phyloP scores from a whole-genome alignment of 306 rosid species.

The Adenanthera pavonina region DNA sequence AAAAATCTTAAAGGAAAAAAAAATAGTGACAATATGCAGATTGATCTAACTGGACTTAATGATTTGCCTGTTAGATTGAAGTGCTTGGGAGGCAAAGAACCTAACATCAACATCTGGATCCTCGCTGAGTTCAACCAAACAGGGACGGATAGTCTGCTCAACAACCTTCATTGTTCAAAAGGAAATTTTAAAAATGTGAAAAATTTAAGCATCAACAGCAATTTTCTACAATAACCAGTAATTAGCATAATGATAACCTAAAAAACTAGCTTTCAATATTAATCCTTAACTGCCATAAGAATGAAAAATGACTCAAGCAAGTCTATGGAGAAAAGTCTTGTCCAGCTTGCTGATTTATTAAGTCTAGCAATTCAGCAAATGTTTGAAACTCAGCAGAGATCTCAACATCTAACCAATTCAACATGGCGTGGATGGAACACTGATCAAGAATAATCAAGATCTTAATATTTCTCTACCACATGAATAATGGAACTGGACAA shows the following conservation, averaged over 20 bases:
- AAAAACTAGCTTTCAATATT: constrained; percentile 19
- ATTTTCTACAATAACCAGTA: not conserved
- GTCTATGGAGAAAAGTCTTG: not conserved
- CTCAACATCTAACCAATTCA: constrained; percentile 14
- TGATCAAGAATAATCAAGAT: constrained; percentile 11
- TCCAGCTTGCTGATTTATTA: not conserved
- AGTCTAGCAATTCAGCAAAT: constrained; percentile 1
- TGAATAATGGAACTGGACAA: not conserved
- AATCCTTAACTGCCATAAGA: not conserved
- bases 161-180: constrained; percentile 71
- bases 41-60: constrained; percentile 82
- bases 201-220: constrained; percentile 10
- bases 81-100: constrained; percentile 92
- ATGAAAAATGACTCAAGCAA: not conserved
- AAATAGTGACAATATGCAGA: constrained; percentile 29
- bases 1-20: not conserved
- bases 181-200: constrained; percentile 15
- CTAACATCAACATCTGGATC: constrained; percentile 99
- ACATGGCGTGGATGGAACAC: constrained; percentile 13
- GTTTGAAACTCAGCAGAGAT: constrained; percentile 13
- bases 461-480: constrained; percentile 3
- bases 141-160: constrained; percentile 84
- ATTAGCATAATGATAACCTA: not conserved
- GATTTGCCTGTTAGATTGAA: constrained; percentile 75
- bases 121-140: constrained; percentile 91